These are phyloP conservation scores for Hirschioporus abietinus DNA, from an alignment of 768 basidiomycete genomes.

Conservation along the genomic window DNA sequence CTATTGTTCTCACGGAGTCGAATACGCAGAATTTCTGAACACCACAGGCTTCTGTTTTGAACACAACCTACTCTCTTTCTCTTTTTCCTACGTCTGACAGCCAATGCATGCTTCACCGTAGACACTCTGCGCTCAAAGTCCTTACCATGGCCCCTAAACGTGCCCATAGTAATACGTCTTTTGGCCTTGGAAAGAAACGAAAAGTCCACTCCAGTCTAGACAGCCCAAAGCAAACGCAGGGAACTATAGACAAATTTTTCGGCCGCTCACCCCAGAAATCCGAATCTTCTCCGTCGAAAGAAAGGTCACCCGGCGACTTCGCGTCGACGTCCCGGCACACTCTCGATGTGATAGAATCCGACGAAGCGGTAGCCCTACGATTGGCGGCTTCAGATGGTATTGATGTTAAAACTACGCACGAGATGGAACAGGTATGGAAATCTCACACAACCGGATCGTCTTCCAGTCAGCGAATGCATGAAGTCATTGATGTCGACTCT, in stretches of 20 bases:
- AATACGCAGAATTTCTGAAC: too few relatives aligned
- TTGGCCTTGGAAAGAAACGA: background rate
- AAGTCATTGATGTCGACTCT: constrained; percentile 10
- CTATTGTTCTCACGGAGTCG: too few relatives aligned
- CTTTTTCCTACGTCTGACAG: background rate
- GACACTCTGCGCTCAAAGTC: background rate
- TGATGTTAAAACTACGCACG: constrained; percentile 6
- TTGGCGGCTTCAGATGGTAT: constrained; percentile 4
- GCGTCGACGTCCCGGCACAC: background rate
- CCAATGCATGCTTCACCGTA: background rate
- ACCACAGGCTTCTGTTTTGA: too few relatives aligned
- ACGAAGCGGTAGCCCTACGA: background rate
- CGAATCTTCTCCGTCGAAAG: background rate
- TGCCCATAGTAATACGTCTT: background rate
- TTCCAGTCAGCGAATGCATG: background rate
- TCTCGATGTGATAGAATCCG: background rate
- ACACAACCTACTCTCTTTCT: too few relatives aligned
- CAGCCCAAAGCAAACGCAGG: background rate
- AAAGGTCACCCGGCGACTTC: background rate
- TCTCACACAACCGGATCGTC: background rate
- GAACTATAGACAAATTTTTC: background rate
- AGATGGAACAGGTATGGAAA: constrained; percentile 10
- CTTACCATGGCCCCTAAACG: background rate
- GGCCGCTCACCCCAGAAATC: background rate
- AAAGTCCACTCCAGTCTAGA: background rate